phyloP scores from a whole-genome alignment of 2,329 filamentous ascomycete species.

The Aspergillus chevalieri region DNA sequence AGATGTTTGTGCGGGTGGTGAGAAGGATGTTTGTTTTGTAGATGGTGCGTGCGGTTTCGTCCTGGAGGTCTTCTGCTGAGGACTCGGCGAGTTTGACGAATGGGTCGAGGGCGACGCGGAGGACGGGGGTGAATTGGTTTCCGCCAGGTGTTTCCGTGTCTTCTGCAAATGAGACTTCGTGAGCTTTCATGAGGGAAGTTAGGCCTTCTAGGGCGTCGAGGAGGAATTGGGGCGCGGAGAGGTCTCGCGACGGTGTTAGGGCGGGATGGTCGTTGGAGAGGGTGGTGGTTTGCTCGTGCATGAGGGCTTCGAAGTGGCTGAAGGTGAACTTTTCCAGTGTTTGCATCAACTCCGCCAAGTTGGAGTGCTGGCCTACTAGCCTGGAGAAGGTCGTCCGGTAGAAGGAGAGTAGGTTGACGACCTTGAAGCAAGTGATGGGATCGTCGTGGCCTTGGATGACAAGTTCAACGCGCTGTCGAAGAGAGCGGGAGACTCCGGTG shows the following conservation, averaged over 20 bases:
- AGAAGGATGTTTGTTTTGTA: conserved; percentile 45
- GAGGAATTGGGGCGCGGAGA: conserved; percentile 74
- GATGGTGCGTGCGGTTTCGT: conserved; percentile 41
- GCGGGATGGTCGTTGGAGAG: conserved; percentile 67
- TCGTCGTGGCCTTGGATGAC: conserved; percentile 91
- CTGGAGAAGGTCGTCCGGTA: conserved; percentile 81
- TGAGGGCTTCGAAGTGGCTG: conserved; percentile 72
- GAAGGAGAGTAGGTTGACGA: conserved; percentile 82
- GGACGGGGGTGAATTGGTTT: conserved; percentile 66
- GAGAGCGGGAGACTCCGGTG: conserved; percentile 69
- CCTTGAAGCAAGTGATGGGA: conserved; percentile 77
- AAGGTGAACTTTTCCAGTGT: conserved; percentile 70
- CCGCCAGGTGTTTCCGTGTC: conserved; percentile 50
- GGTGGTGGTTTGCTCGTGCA: conserved; percentile 64
- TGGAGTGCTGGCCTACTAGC: conserved; percentile 63
- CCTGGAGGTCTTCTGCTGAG: conserved; percentile 37
- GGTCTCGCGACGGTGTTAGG: conserved; percentile 62
- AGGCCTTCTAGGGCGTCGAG: conserved; percentile 73
- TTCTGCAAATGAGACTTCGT: conserved; percentile 67
- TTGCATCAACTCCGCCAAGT: conserved; percentile 62
- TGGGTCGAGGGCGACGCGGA: conserved; percentile 76
- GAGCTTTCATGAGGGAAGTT: conserved; percentile 72
- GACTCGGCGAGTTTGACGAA: conserved; percentile 64
- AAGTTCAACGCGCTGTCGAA: conserved; percentile 86
- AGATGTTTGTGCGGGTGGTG: conserved; percentile 33